Conservation (phyloP, 352 stramenopile genomes). For the Pythium brassicae region DNA sequence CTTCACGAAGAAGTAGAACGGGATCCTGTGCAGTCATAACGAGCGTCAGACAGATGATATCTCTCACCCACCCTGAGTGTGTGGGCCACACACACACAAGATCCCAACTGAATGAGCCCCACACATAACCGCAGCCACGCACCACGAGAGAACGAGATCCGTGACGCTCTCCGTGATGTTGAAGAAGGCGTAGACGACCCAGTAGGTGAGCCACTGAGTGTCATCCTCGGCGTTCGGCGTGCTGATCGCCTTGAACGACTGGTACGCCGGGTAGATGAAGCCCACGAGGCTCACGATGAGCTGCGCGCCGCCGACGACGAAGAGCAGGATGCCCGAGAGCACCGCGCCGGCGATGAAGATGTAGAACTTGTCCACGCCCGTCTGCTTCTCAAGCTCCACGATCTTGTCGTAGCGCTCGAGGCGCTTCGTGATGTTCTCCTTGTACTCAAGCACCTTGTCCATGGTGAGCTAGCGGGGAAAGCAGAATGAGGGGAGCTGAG, state of each 20-base stretch:
- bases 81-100: no score
- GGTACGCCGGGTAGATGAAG: constrained; percentile 87
- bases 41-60: not conserved
- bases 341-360: constrained; percentile 53
- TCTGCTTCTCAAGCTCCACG: constrained; percentile 82
- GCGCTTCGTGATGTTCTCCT: constrained; percentile 75
- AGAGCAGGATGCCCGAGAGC: constrained; percentile 61
- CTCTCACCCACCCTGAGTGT: not conserved
- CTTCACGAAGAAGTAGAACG: constrained; percentile 89
- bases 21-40: constrained; percentile 37
- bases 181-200: constrained; percentile 96
- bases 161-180: constrained; percentile 92
- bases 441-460: constrained; percentile 83
- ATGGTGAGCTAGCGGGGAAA: no score
- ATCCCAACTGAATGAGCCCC: no score
- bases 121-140: constrained; percentile 12
- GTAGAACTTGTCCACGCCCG: constrained; percentile 87
- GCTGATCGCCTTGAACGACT: constrained; percentile 87
- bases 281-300: constrained; percentile 80
- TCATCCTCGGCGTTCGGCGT: constrained; percentile 65
- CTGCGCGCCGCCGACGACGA: constrained; percentile 72
- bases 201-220: constrained; percentile 90
- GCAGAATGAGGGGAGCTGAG: not conserved
- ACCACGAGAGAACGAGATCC: constrained; percentile 78
- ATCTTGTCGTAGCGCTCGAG: constrained; percentile 83